These are phyloP conservation scores for Monosporascus sp. DNA, from an alignment of 2,329 filamentous ascomycete genomes.

Conservation along the genomic window DNA sequence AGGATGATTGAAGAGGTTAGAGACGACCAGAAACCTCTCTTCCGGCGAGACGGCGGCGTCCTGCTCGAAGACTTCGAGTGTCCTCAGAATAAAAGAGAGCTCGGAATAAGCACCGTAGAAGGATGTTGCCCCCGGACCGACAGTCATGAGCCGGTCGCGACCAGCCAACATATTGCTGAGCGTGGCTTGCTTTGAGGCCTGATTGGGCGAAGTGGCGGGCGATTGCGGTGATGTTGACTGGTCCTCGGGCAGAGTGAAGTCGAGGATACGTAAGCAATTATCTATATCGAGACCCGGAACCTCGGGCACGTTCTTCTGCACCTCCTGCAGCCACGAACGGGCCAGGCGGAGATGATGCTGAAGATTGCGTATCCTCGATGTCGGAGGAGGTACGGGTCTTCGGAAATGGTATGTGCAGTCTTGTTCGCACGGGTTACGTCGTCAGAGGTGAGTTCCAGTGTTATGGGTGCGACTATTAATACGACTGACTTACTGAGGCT, in stretches of 20 bases:
- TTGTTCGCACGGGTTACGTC: neutral
- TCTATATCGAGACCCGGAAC: constrained; percentile 3
- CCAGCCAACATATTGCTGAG: constrained; percentile 5
- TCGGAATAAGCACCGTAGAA: constrained; percentile 5
- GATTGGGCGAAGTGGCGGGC: neutral
- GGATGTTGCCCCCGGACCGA: neutral
- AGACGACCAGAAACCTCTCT: neutral
- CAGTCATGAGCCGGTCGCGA: constrained; percentile 1
- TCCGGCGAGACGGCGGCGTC: neutral
- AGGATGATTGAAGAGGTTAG: constrained; percentile 1
- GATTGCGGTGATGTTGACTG: neutral
- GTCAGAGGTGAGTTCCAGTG: neutral
- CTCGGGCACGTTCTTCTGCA: constrained; percentile 2
- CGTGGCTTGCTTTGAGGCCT: neutral
- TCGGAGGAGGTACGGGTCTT: constrained; percentile 2
- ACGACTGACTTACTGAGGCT: constrained; percentile 1
- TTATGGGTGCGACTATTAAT: neutral
- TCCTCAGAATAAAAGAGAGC: constrained; percentile 3
- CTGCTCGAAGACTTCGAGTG: constrained; percentile 1
- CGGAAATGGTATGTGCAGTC: constrained; percentile 5
- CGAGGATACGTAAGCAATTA: constrained; percentile 3
- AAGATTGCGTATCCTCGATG: constrained; percentile 3
- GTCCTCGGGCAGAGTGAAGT: constrained; percentile 3
- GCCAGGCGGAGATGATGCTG: constrained; percentile 4
- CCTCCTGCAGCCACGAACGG: constrained; percentile 3